A percentile compares a stretch with the other conserved stretches of the same genome.
phyloP scores from a whole-genome alignment of 2,329 filamentous ascomycete species.

The Aspergillus pseudonomiae region DNA sequence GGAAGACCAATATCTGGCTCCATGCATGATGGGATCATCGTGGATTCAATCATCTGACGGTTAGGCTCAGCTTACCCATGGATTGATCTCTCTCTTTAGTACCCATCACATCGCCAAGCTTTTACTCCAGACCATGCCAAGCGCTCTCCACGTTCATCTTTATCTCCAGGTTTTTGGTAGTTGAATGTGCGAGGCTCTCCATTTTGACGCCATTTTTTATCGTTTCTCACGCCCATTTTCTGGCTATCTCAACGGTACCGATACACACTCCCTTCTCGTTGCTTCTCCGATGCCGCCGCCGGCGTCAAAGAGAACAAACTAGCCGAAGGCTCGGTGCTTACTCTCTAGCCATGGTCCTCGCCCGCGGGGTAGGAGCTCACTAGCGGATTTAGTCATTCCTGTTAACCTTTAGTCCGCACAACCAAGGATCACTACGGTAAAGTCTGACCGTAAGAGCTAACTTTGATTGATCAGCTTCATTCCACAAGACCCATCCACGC shows the following conservation, averaged over 20 bases:
- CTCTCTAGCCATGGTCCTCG: conserved; percentile 1
- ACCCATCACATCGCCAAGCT: conserved; percentile 1
- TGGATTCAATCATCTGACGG: conserved; percentile 1
- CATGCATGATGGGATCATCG: not conserved
- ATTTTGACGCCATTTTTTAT: not conserved
- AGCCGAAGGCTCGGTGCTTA: not conserved
- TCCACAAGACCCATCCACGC: conserved; percentile 1
- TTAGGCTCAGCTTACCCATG: not conserved
- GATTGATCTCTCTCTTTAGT: not conserved
- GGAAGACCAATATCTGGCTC: not conserved
- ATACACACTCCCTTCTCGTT: not conserved
- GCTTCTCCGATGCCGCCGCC: not conserved
- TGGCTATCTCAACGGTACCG: not conserved
- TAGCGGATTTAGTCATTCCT: not conserved
- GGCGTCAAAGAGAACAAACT: not conserved
- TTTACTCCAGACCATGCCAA: conserved; percentile 3
- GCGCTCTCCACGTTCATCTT: not conserved
- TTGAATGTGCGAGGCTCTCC: not conserved
- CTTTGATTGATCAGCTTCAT: not conserved
- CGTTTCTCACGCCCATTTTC: not conserved
- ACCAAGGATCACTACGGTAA: not conserved
- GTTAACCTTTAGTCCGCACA: not conserved
- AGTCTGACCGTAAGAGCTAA: not conserved
- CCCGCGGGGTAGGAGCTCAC: not conserved
- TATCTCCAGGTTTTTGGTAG: not conserved